Evolutionary conservation across 2,329 filamentous ascomycete genomes (phyloP).

Genomic region (Pyrenophora seminiperda): DNA sequence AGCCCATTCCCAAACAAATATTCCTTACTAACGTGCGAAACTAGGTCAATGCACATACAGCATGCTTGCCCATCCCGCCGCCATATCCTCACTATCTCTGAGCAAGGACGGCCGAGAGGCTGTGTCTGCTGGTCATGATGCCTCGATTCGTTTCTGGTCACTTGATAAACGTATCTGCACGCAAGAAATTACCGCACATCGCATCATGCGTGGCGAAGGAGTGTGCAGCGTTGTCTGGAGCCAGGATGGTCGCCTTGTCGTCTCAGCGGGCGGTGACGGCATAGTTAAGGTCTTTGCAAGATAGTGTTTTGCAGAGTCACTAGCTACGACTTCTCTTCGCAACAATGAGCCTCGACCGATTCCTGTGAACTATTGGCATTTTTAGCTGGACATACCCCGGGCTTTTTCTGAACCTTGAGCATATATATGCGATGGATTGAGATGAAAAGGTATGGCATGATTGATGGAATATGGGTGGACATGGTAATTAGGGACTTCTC

Average conservation of each 20-base stretch:
- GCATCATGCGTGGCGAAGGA: slow-evolving; percentile 93
- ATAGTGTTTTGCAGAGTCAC: slow-evolving; percentile 25
- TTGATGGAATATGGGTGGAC: slow-evolving; percentile 21
- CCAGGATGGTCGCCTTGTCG: slow-evolving; percentile 90
- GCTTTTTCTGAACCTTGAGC: slow-evolving; percentile 6
- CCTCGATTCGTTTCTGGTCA: slow-evolving; percentile 94
- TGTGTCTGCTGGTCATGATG: slow-evolving; percentile 94
- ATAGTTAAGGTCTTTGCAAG: slow-evolving; percentile 84
- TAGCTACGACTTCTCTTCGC: slow-evolving; percentile 16
- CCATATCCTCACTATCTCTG: slow-evolving; percentile 88
- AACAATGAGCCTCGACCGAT: slow-evolving; percentile 8
- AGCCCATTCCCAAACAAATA: slow-evolving; percentile 6
- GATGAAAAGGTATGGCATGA: slow-evolving; percentile 11
- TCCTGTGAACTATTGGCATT: slow-evolving; percentile 24
- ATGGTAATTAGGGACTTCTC: slow-evolving; percentile 20
- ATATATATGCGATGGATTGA: slow-evolving; percentile 3
- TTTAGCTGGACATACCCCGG: slow-evolving; percentile 27
- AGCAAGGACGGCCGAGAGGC: slow-evolving; percentile 93
- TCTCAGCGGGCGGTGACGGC: slow-evolving; percentile 92
- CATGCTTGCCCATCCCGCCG: slow-evolving; percentile 94
- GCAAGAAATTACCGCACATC: slow-evolving; percentile 91
- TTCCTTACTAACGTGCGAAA: neutral
- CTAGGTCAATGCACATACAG: slow-evolving; percentile 98
- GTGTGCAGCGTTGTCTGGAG: slow-evolving; percentile 96
- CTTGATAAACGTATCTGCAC: slow-evolving; percentile 94